phyloP scores from a whole-genome alignment of 2,329 filamentous ascomycete genomes.

The Pseudocercospora musae region DNA sequence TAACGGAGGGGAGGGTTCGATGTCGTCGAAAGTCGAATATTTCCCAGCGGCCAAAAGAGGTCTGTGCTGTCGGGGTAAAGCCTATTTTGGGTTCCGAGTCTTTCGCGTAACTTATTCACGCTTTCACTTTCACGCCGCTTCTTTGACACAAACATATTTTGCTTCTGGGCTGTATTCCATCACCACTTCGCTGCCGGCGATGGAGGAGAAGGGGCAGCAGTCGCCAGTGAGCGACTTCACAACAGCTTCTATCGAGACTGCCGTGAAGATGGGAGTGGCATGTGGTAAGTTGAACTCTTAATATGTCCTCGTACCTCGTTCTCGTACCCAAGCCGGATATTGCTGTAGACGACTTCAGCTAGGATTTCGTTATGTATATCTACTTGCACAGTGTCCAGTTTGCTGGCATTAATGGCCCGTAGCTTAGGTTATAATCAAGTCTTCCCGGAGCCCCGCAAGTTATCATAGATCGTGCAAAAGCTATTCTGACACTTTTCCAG shows the following conservation, averaged over 20 bases:
- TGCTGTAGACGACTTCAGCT: background rate
- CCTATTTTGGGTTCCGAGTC: background rate
- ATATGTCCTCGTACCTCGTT: background rate
- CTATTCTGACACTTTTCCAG: slow-evolving; percentile 33
- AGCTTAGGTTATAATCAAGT: background rate
- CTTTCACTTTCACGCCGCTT: background rate
- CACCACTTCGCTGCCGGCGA: background rate
- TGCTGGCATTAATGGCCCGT: background rate
- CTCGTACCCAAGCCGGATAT: background rate
- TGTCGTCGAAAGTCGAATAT: background rate
- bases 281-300: slow-evolving; percentile 28
- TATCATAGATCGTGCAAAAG: background rate
- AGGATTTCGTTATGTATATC: too few relatives aligned
- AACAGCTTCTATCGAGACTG: slow-evolving; percentile 28
- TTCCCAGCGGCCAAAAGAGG: background rate
- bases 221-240: slow-evolving; percentile 21
- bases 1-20: background rate
- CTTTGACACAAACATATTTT: background rate
- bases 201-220: slow-evolving; percentile 11
- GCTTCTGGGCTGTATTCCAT: background rate
- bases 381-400: background rate
- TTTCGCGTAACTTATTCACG: background rate
- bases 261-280: slow-evolving; percentile 34
- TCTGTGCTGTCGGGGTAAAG: background rate
- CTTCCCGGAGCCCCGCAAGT: background rate